Evolutionary conservation across 352 stramenopile genomes (phyloP), one percentile per base, ranked within the genome.

Genomic region (Pythium apleroticum): DNA sequence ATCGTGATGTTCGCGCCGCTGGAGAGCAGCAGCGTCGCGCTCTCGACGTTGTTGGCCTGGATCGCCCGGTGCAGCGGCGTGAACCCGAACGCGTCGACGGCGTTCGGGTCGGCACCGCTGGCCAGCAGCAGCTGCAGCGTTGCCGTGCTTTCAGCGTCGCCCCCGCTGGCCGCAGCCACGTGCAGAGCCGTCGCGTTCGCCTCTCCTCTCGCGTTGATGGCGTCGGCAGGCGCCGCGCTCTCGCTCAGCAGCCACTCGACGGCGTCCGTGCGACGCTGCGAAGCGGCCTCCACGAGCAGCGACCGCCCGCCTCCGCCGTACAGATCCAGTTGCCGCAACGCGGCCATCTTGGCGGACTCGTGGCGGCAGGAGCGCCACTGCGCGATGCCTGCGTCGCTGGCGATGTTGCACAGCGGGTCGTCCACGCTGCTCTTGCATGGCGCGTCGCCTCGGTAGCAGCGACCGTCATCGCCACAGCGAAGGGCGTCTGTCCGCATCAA

Each of bases 401-500:
- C 59, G 27, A 77, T 70, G 50, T 77, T 77, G 55, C 71, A 77
- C 24, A 77, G 64, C 53, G 71, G 71, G 25, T 77, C 71, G 53
- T 77, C 71, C 22, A 73, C 55, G 67, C 71, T 77, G 57, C 71
- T 77, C 25, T 48, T 61, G 52, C 71, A 77, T 14, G 56, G 64
- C 11, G 68, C 27, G 1, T 17, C 19, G 10, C 71, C 71, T 5
- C 68, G 67, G 22, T 68, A 65, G 45, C 71, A 77, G 46, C 70
- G 35, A 10, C 64, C 60, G 43, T 75, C 71, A 14, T 27, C 52
- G 3, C 67, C 60, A 33, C 71, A 77, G 52, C 65, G 60, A 25
- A 77, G 41, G 17, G 71, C 67, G 17, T 75, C 71, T 77, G 54
- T 11, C 15, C n/a, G n/a, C n/a, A n/a, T 25, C 1, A 65, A 35